Conservation (phyloP, 1,284 basidiomycete species). For the Pseudozyma sp. region DNA sequence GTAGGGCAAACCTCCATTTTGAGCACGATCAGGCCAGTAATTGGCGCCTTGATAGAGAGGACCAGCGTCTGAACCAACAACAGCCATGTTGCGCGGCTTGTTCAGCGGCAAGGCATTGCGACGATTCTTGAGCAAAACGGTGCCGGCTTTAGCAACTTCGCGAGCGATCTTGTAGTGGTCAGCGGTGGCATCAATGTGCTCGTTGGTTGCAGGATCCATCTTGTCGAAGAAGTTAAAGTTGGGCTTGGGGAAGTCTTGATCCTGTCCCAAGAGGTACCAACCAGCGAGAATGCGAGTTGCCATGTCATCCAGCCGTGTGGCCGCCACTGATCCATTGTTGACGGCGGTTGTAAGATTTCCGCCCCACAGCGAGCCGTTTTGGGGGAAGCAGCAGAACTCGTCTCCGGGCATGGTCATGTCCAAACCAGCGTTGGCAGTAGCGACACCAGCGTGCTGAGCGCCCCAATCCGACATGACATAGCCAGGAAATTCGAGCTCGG, state of each 20-base stretch:
- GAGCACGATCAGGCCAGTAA: constrained; percentile 74
- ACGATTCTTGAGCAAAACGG: constrained; percentile 80
- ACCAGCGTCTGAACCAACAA: constrained; percentile 74
- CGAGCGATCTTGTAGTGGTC: constrained; percentile 78
- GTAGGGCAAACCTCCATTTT: constrained; percentile 70
- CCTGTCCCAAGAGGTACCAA: constrained; percentile 69
- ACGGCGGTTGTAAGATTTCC: constrained; percentile 76
- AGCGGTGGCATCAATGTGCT: constrained; percentile 78
- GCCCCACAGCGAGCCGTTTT: constrained; percentile 49
- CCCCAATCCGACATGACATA: constrained; percentile 71
- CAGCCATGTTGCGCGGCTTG: constrained; percentile 50
- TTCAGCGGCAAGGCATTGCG: constrained; percentile 48
- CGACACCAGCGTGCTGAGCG: constrained; percentile 59
- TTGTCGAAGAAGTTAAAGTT: constrained; percentile 61
- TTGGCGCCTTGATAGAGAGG: constrained; percentile 79
- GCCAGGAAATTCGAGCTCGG: constrained; percentile 82
- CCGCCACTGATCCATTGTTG: constrained; percentile 77
- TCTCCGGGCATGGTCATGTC: constrained; percentile 73
- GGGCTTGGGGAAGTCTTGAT: constrained; percentile 59
- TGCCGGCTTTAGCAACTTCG: constrained; percentile 79
- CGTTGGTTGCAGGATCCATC: constrained; percentile 69
- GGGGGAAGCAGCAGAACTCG: constrained; percentile 36
- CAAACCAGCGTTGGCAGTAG: constrained; percentile 75
- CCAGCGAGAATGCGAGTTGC: constrained; percentile 66
- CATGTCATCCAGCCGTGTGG: constrained; percentile 72